Evolutionary conservation across 208 protist species (phyloP), one percentile per base, ranked within the genome.

Genomic region (Leishmania braziliensis): DNA sequence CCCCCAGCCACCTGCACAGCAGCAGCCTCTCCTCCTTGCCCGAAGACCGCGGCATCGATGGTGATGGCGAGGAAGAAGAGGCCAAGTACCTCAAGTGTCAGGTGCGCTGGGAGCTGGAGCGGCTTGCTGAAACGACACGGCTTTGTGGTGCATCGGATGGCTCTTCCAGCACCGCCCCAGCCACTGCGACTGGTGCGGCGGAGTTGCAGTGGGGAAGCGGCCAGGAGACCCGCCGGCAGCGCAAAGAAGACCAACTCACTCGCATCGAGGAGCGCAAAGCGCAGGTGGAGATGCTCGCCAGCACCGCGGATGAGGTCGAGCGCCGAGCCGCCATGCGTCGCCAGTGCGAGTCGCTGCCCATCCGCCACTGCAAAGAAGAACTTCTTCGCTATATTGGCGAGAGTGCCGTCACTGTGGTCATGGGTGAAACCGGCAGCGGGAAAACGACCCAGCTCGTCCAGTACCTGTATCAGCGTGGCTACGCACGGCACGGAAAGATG

Each of bases 391-490:
- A 85, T 75, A 90, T 97, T 58, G 89, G 92, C 36, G 91, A 96
- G 84, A 97, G 95, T 78, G 84, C 91, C 58, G 85, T 97, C 69
- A 90, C 88, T 20, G 87, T 98, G 29, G 88, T 98, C 18, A 88
- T 95, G 54, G 96, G 96, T 65, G 96, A 98, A 73, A 98, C 96
- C 16, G 96, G 96, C 58, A 97, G 92, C 53, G 96, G 96, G 23
- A 98, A 98, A 82, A 98, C 96, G 8, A 98, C 96, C 3, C 96
- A 98, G 84, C 87, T 98, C 36, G 91, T 96, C 46, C 96, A 98
- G 86, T 98, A 97, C 84, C 82, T 98, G 33, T 88, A 95, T 60
- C 88, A 97, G 62, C 82, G 79, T 29, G 93, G 93, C 54, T 97
- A 95, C 72, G 89, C 91, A 14, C 69, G 75, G 9, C 36, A 89